Conservation (phyloP, 2,329 filamentous ascomycete species). For the Cyphellophora europaea region DNA sequence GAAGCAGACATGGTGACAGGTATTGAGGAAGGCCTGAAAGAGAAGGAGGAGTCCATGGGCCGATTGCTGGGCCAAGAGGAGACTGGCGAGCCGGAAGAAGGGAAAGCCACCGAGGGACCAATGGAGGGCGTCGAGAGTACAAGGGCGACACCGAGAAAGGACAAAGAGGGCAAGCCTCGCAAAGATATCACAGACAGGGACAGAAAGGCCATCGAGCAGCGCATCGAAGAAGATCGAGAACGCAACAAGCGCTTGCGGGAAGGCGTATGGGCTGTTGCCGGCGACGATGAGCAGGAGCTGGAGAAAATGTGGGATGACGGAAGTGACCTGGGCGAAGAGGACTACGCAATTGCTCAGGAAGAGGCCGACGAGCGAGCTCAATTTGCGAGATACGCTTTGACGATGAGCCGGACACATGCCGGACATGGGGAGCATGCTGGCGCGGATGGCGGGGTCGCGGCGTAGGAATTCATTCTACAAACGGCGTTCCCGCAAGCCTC, state of each 20-base stretch:
- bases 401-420: too few relatives aligned
- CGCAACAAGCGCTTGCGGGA: slow-evolving; percentile 86
- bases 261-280: slow-evolving; percentile 81
- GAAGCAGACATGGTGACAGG: slow-evolving; percentile 65
- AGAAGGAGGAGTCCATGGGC: slow-evolving; percentile 58
- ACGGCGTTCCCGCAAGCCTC: too few relatives aligned
- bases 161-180: slow-evolving; percentile 19
- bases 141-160: slow-evolving; percentile 17
- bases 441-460: too few relatives aligned
- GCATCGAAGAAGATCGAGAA: slow-evolving; percentile 94
- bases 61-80: slow-evolving; percentile 43
- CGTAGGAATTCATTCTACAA: too few relatives aligned
- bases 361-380: slow-evolving; percentile 52
- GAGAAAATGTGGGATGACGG: slow-evolving; percentile 77
- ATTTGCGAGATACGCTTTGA: slow-evolving; percentile 17
- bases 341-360: slow-evolving; percentile 66
- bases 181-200: slow-evolving; percentile 48
- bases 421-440: too few relatives aligned
- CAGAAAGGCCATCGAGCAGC: slow-evolving; percentile 84
- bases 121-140: slow-evolving; percentile 25
- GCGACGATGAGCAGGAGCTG: slow-evolving; percentile 60
- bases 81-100: slow-evolving; percentile 23
- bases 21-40: slow-evolving; percentile 74
- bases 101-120: slow-evolving; percentile 19
- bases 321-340: slow-evolving; percentile 80